A percentile compares a stretch with the other conserved stretches of the same genome.
phyloP scores from a whole-genome alignment of 2,329 filamentous ascomycete species.

The Helminthosporium solani region DNA sequence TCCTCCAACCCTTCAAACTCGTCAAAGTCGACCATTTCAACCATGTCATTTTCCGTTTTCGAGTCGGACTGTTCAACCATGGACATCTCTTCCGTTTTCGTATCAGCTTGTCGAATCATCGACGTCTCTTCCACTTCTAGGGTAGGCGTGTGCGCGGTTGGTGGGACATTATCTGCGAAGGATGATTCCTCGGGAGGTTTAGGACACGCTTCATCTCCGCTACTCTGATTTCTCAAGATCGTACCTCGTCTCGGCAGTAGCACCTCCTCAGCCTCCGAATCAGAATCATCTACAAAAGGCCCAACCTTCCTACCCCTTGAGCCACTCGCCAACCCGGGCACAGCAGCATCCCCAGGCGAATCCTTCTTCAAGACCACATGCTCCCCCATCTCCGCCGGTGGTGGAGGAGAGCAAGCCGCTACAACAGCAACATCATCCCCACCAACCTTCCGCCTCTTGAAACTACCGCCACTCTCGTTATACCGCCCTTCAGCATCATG shows the following conservation, averaged over 20 bases:
- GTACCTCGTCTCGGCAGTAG: conserved; percentile 22
- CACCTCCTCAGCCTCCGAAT: conserved; percentile 53
- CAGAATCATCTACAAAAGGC: conserved; percentile 72
- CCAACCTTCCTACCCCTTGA: conserved; percentile 49
- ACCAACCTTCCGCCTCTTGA: conserved; percentile 45
- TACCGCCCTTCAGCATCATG: conserved; percentile 34
- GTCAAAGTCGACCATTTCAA: too few species aligned
- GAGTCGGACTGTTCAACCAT: too few species aligned
- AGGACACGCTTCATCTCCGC: conserved; percentile 18
- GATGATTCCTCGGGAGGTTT: conserved; percentile 20
- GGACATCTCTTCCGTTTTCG: too few species aligned
- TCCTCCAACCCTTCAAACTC: conserved; percentile 62
- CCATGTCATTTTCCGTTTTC: too few species aligned
- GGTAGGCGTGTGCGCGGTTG: conserved; percentile 14
- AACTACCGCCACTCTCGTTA: conserved; percentile 46
- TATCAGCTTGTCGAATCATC: conserved; percentile 47
- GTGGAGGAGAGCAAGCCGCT: conserved; percentile 37
- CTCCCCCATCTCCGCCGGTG: conserved; percentile 16
- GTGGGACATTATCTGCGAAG: conserved; percentile 11
- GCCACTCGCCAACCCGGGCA: conserved; percentile 12
- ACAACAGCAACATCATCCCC: conserved; percentile 45
- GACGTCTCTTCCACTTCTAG: conserved; percentile 54
- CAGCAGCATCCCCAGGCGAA: conserved; percentile 8
- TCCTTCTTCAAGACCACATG: conserved; percentile 7
- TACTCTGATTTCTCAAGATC: conserved; percentile 13